Evolutionary conservation across 306 rosid species (phyloP).

Genomic region (Fragaria iinumae): DNA sequence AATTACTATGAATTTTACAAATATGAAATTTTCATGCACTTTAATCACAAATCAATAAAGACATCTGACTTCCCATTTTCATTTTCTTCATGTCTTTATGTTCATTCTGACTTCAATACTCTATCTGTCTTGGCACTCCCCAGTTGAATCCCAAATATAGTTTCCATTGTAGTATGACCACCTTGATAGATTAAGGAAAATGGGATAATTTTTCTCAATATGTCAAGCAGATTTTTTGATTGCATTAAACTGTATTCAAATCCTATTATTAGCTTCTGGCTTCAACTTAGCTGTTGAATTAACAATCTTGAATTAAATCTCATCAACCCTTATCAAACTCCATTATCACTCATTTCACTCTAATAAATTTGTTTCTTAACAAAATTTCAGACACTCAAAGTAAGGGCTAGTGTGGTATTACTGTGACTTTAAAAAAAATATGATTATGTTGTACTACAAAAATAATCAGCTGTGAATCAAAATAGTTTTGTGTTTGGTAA

Average conservation of each 20-base stretch:
- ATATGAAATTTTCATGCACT: not conserved
- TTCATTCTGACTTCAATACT: not conserved
- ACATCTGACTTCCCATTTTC: not conserved
- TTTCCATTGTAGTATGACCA: not conserved
- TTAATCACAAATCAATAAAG: constrained; percentile 14
- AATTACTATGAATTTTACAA: not conserved
- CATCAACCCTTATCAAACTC: not conserved
- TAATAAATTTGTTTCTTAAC: not conserved
- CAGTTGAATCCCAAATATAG: not conserved
- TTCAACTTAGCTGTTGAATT: too few relatives aligned
- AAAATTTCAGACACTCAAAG: too few relatives aligned
- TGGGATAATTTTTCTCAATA: not conserved
- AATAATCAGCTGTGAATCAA: too few relatives aligned
- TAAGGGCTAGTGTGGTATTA: too few relatives aligned
- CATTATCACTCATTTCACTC: not conserved
- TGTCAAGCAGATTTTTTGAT: not conserved
- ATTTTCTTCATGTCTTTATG: not conserved
- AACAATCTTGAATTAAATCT: too few relatives aligned
- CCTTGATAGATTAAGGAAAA: not conserved
- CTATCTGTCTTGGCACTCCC: not conserved
- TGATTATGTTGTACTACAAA: too few relatives aligned
- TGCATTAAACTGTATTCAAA: too few relatives aligned
- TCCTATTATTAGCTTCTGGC: too few relatives aligned
- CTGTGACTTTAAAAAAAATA: too few relatives aligned
- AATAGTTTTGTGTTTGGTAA: too few relatives aligned